Conservation (phyloP, 352 stramenopile species). For the Phytopythium helicoides region DNA sequence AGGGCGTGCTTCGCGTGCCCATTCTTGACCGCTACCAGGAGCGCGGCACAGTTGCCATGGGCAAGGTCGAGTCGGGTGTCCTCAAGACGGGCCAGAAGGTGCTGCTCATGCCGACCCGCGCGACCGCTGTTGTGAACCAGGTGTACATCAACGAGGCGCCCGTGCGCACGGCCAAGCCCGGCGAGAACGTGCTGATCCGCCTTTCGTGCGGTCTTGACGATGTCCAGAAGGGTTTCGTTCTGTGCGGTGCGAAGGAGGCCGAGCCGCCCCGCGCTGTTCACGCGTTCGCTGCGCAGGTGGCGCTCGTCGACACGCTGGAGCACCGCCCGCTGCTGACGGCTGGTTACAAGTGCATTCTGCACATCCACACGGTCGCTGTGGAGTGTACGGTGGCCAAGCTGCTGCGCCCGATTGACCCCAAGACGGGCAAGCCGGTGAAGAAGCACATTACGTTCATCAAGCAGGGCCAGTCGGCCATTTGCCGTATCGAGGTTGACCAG, state of each 20-base stretch:
- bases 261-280: constrained; percentile 59
- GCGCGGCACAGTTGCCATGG: constrained; percentile 95
- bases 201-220: constrained; percentile 87
- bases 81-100: constrained; percentile 93
- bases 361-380: constrained; percentile 97
- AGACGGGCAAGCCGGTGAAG: constrained; percentile 90
- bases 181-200: constrained; percentile 98
- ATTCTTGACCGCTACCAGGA: constrained; percentile 98
- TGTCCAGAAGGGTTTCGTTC: constrained; percentile 92
- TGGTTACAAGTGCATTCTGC: constrained; percentile 97
- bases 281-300: constrained; percentile 91
- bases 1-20: constrained; percentile 92
- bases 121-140: constrained; percentile 60
- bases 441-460: constrained; percentile 96
- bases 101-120: constrained; percentile 93
- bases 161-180: constrained; percentile 93
- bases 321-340: constrained; percentile 96
- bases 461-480: constrained; percentile 92
- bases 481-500: constrained; percentile 91
- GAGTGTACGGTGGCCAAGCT: constrained; percentile 94
- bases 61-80: constrained; percentile 97
- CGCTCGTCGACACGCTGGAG: constrained; percentile 96
- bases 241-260: constrained; percentile 75
- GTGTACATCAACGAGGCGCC: constrained; percentile 93
- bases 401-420: constrained; percentile 82